A percentile compares a stretch with the other conserved stretches of the same genome.
phyloP scores from a whole-genome alignment of 2,329 filamentous ascomycete species.

The Cadophora malorum region DNA sequence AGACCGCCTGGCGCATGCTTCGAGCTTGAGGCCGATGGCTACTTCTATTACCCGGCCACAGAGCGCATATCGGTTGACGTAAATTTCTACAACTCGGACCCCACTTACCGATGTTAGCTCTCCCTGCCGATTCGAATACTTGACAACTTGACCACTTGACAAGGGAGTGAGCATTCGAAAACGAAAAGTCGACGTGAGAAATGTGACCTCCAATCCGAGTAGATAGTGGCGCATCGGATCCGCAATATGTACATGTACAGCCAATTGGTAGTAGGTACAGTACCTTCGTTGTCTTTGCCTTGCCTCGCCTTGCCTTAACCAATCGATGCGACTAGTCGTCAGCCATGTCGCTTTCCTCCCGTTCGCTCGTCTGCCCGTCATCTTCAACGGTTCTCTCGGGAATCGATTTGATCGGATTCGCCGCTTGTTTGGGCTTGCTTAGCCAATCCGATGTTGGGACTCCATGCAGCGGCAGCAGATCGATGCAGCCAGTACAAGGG shows the following conservation, averaged over 20 bases:
- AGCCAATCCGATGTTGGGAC: constrained; percentile 10
- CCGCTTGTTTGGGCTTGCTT: constrained; percentile 3
- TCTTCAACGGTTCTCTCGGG: constrained; percentile 25
- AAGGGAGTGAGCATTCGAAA: neutral
- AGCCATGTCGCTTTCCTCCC: constrained; percentile 9
- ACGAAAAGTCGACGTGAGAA: neutral
- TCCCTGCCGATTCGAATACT: neutral
- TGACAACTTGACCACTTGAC: neutral
- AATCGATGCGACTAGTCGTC: neutral
- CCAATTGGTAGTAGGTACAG: too few relatives aligned
- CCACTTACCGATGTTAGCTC: constrained; percentile 26
- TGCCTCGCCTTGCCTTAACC: too few relatives aligned
- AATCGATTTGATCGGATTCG: constrained; percentile 24
- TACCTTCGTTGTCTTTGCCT: too few relatives aligned
- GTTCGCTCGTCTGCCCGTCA: constrained; percentile 3
- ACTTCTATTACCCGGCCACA: neutral
- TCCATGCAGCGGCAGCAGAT: constrained; percentile 22
- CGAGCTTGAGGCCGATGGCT: constrained; percentile 16
- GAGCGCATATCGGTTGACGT: constrained; percentile 1
- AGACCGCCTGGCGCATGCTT: constrained; percentile 1
- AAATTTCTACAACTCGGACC: neutral
- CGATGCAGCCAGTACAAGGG: constrained; percentile 29
- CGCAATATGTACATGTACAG: too few relatives aligned
- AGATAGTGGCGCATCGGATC: neutral
- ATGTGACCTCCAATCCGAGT: neutral